Evolutionary conservation across 257 asterid species (phyloP).

Genomic region (Nicotiana knightiana): DNA sequence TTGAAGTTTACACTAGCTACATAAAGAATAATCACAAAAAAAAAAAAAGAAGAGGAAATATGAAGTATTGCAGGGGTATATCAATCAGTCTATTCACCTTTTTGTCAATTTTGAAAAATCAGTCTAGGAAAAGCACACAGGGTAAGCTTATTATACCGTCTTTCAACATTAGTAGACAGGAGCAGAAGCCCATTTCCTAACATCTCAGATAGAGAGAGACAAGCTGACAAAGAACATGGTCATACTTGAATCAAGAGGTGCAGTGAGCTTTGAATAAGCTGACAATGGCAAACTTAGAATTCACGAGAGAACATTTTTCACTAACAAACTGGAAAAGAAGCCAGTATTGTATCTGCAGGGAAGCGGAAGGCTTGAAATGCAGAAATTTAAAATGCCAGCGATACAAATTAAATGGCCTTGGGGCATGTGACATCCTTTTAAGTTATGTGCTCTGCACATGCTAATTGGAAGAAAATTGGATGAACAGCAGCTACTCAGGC

Average conservation of each 20-base stretch:
- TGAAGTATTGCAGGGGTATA: neutral
- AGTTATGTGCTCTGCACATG: neutral
- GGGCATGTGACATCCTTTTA: neutral
- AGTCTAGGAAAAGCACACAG: neutral
- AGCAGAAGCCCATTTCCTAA: neutral
- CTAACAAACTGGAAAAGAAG: neutral
- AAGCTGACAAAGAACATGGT: neutral
- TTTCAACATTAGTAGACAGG: neutral
- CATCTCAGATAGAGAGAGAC: neutral
- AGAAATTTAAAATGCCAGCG: neutral
- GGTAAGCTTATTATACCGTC: neutral
- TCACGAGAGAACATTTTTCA: neutral
- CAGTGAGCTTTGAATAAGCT: neutral
- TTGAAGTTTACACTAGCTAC: neutral
- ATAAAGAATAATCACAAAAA: neutral
- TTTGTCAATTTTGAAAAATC: neutral
- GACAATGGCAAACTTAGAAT: neutral
- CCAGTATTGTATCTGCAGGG: neutral
- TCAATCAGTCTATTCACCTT: neutral
- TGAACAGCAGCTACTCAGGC: constrained; percentile 13
- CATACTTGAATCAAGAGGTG: neutral
- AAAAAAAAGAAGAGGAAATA: neutral
- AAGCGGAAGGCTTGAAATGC: neutral
- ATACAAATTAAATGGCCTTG: neutral
- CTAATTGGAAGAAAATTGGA: constrained; percentile 8